Conservation (phyloP, 306 rosid species). For the Quercus engelmannii region DNA sequence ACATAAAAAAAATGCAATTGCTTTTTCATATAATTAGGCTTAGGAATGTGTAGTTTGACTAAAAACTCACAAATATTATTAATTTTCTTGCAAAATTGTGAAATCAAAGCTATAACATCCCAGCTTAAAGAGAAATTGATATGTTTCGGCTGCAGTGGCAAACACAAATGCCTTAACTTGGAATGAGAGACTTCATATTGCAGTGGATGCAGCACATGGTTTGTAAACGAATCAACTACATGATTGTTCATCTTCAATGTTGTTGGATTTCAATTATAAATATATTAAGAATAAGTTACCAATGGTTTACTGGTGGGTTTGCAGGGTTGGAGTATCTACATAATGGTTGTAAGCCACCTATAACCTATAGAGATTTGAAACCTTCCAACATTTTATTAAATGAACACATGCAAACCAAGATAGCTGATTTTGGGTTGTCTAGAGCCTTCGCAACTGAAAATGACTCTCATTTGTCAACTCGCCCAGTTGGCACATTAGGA, state of each 20-base stretch:
- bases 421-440: too few relatives aligned
- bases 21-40: too few relatives aligned
- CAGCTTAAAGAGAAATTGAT: too few relatives aligned
- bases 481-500: slow-evolving; percentile 2
- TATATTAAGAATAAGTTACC: not conserved
- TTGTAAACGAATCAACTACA: not conserved
- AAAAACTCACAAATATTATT: too few relatives aligned
- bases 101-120: not conserved
- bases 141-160: too few relatives aligned
- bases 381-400: slow-evolving; percentile 33
- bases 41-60: too few relatives aligned
- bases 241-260: too few relatives aligned
- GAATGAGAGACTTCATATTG: slow-evolving; percentile 24
- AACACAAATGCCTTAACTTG: slow-evolving; percentile 8
- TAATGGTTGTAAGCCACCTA: slow-evolving; percentile 15
- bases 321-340: slow-evolving; percentile 23
- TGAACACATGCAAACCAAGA: not conserved
- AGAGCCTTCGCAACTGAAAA: too few relatives aligned
- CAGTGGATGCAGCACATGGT: slow-evolving; percentile 28
- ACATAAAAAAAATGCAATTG: too few relatives aligned
- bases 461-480: not conserved
- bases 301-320: not conserved
- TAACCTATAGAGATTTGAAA: slow-evolving; percentile 38
- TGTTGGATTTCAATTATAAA: too few relatives aligned
- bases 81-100: not conserved